A percentile compares a stretch with the other conserved stretches of the same genome.
phyloP scores from a whole-genome alignment of 306 rosid genomes.

The Trichosanthes cucumerina region DNA sequence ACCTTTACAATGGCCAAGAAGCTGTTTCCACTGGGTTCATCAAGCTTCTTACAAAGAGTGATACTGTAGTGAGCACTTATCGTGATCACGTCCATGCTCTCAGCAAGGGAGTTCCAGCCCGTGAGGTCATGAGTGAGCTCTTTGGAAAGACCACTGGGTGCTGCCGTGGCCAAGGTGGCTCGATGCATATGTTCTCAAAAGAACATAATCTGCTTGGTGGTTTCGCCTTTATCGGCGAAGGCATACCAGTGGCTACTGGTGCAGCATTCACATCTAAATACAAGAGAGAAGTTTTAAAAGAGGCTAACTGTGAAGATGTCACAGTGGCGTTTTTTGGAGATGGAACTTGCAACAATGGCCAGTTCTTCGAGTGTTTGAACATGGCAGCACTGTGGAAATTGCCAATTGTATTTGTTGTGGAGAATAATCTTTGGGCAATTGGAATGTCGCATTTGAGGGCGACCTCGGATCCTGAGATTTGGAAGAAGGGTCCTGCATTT shows the following conservation, averaged over 20 bases:
- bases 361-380: slow-evolving; percentile 92
- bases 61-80: slow-evolving; percentile 80
- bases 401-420: slow-evolving; percentile 94
- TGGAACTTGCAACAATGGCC: slow-evolving; percentile 93
- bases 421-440: slow-evolving; percentile 97
- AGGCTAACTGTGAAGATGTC: slow-evolving; percentile 62
- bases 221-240: slow-evolving; percentile 97
- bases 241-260: slow-evolving; percentile 94
- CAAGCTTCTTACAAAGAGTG: slow-evolving; percentile 67
- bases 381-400: slow-evolving; percentile 98
- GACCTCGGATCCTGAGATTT: slow-evolving; percentile 94
- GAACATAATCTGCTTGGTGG: slow-evolving; percentile 86
- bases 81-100: slow-evolving; percentile 95
- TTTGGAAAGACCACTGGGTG: slow-evolving; percentile 95
- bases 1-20: too few relatives aligned
- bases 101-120: slow-evolving; percentile 93
- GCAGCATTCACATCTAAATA: slow-evolving; percentile 84
- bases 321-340: slow-evolving; percentile 89
- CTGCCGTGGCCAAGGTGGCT: slow-evolving; percentile 99
- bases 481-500: slow-evolving; percentile 98
- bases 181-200: slow-evolving; percentile 98
- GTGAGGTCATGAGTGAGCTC: slow-evolving; percentile 94
- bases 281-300: slow-evolving; percentile 71
- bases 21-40: slow-evolving; percentile 98
- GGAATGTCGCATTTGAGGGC: slow-evolving; percentile 97